Base-by-base conservation (phyloP, 768 basidiomycete genomes). In the Strobilomyces confusus region DNA sequence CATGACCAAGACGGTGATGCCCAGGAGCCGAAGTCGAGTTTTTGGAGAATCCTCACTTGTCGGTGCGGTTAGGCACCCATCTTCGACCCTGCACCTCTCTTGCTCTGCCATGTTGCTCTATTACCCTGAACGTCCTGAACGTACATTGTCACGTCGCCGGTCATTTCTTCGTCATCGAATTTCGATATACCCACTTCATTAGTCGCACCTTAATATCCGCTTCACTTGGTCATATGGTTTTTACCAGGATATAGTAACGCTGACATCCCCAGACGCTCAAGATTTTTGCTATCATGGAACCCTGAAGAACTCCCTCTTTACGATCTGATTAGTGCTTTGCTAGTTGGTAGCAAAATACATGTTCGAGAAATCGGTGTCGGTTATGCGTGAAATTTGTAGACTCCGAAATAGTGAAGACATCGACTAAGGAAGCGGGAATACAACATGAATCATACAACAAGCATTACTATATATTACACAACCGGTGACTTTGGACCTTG, bases 1-100 rank as follows among this genome's bases (percentile, higher is more conserved):
- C 72, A 69, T 46, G 78, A 80, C 40, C 80, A 86, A 65, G 75
- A 79, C 56, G 76, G 75, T 54, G 78, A 82, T 56, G 78, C 79
- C 47, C 73, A 73, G 55, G 75, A 71, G 53, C 80, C 77, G 55
- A 79, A 80, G 69, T 73, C 76, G 51, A 74, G 75, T 58, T 73
- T 88, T 49, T 75, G 86, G 75, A 77, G 80, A 71, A 80, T 91
- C 57, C 71, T 92, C 55, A 89, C 87, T 44, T 92, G 89, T 73
- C 83, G 82, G 64, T 92, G 90, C 74, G 85, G 82, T 61, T 80
- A 70, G 75, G 60, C 37, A 46, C 34, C 49, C 40, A 49, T 15
- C 37, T 49, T 37, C 33, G n/a, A 47, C 49, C 50, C 40, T 51
- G 44, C 48, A 61, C 58, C 59, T 57, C 47, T 54, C 48, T 37